A percentile compares a stretch with the other conserved stretches of the same genome.
Evolutionary conservation across 805 yeast species (phyloP).

Genomic region (Candida arabinofermentans): DNA sequence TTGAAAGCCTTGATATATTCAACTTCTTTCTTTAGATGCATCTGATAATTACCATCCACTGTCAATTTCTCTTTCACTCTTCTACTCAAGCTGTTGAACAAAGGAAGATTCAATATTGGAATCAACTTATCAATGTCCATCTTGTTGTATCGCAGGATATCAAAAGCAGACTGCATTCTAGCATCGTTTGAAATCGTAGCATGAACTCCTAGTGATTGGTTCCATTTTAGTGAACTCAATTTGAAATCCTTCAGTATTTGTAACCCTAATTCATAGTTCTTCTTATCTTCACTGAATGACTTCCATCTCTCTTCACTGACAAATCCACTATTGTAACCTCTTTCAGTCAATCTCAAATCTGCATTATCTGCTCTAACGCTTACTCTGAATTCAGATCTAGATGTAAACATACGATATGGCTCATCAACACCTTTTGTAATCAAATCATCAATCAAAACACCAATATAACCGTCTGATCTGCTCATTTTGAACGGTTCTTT

Average conservation of each 20-base stretch:
- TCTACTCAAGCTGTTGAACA: constrained; percentile 28
- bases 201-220: constrained; percentile 36
- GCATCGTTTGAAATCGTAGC: constrained; percentile 52
- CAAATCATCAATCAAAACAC: constrained; percentile 90
- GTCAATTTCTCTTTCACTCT: constrained; percentile 59
- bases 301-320: constrained; percentile 58
- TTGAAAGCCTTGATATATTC: constrained; percentile 71
- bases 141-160: constrained; percentile 57
- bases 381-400: constrained; percentile 89
- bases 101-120: constrained; percentile 32
- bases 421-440: constrained; percentile 95
- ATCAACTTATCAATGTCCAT: constrained; percentile 29
- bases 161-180: constrained; percentile 60
- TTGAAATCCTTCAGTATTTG: constrained; percentile 41
- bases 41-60: constrained; percentile 79
- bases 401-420: constrained; percentile 97
- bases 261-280: constrained; percentile 40
- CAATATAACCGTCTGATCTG: constrained; percentile 84
- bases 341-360: constrained; percentile 72
- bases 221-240: constrained; percentile 64
- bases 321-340: constrained; percentile 64
- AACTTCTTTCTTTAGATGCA: constrained; percentile 70
- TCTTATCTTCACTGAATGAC: constrained; percentile 40
- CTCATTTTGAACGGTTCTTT: constrained; percentile 49
- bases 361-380: constrained; percentile 94